A percentile compares a stretch with the other conserved stretches of the same genome.
Evolutionary conservation across 768 basidiomycete species (phyloP).

Genomic region (Chalciporus piperatus): DNA sequence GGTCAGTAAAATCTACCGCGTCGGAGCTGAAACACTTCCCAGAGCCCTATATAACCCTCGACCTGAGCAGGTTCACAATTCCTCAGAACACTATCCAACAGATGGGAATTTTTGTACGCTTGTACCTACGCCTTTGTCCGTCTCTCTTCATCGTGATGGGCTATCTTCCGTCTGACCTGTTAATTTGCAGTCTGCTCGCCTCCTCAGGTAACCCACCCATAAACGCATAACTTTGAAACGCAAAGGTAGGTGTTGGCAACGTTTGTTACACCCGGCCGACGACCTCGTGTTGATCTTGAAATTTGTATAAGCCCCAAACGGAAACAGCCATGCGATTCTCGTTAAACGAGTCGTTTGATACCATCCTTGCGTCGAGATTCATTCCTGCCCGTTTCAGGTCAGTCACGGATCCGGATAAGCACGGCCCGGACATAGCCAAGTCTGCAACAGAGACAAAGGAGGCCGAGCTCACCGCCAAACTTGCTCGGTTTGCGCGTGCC

Average conservation of each 20-base stretch:
- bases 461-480: slow-evolving; percentile 17
- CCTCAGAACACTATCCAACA: slow-evolving; percentile 29
- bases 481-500: slow-evolving; percentile 27
- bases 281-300: slow-evolving; percentile 3
- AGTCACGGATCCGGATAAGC: slow-evolving; percentile 9
- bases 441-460: slow-evolving; percentile 12
- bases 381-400: slow-evolving; percentile 22
- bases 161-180: slow-evolving; percentile 7
- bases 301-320: background rate
- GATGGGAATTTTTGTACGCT: slow-evolving; percentile 32
- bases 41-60: too few species aligned
- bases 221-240: slow-evolving; percentile 14
- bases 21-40: too few species aligned
- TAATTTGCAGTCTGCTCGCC: slow-evolving; percentile 24
- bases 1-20: too few species aligned
- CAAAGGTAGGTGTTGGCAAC: slow-evolving; percentile 8
- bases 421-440: slow-evolving; percentile 26
- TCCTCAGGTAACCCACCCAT: slow-evolving; percentile 31
- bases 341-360: slow-evolving; percentile 14
- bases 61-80: background rate
- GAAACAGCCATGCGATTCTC: slow-evolving; percentile 22
- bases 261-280: background rate
- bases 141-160: background rate
- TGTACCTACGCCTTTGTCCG: slow-evolving; percentile 29
- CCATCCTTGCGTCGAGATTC: slow-evolving; percentile 19